These are phyloP conservation scores for Silybum marianum DNA, from an alignment of 129 eudicot genomes.

Conservation along the genomic window DNA sequence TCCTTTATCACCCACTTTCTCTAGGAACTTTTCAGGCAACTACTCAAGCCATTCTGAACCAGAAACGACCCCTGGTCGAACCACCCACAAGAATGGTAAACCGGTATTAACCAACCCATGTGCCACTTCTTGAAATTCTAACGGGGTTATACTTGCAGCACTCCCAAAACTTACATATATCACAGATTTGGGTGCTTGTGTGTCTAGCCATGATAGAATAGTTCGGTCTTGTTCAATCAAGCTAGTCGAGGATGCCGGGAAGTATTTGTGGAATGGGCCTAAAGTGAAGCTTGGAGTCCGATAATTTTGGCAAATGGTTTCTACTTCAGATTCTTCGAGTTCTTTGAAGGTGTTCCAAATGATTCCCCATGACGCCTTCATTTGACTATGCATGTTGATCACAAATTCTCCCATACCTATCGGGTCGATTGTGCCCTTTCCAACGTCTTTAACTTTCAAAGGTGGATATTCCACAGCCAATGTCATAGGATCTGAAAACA, in stretches of 20 bases:
- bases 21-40: slow-evolving; percentile 14
- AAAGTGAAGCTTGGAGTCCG: slow-evolving; percentile 43
- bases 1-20: slow-evolving; percentile 38
- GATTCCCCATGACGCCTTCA: slow-evolving; percentile 40
- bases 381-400: background rate
- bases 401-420: slow-evolving; percentile 12
- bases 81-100: slow-evolving; percentile 32
- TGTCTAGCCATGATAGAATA: slow-evolving; percentile 34
- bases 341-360: slow-evolving; percentile 51
- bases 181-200: slow-evolving; percentile 26
- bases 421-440: slow-evolving; percentile 29
- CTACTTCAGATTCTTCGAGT: slow-evolving; percentile 39
- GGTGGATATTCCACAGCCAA: slow-evolving; percentile 34
- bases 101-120: slow-evolving; percentile 24
- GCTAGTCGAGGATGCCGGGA: slow-evolving; percentile 33
- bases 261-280: slow-evolving; percentile 53
- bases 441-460: slow-evolving; percentile 44
- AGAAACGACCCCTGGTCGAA: slow-evolving; percentile 10
- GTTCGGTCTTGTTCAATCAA: slow-evolving; percentile 36
- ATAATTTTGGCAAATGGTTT: slow-evolving; percentile 31
- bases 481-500: slow-evolving; percentile 8
- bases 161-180: slow-evolving; percentile 39
- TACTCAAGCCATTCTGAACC: slow-evolving; percentile 1
- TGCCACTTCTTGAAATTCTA: slow-evolving; percentile 17
- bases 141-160: slow-evolving; percentile 10